Evolutionary conservation across 2,329 filamentous ascomycete genomes (phyloP).

Genomic region (Seiridium unicorne): DNA sequence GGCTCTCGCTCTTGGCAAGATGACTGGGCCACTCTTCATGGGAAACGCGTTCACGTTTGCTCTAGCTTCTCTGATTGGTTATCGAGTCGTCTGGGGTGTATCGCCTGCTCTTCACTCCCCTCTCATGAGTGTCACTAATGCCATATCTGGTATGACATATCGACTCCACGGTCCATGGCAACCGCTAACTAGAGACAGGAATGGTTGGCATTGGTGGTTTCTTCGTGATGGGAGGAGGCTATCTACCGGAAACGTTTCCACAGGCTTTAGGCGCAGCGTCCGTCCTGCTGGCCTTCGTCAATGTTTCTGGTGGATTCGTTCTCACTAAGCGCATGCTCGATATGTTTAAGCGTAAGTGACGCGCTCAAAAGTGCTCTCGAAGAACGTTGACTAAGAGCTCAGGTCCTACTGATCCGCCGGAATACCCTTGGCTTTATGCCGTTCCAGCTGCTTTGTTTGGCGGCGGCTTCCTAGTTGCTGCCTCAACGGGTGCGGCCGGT

Average conservation of each 20-base stretch:
- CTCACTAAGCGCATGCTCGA: conserved; percentile 93
- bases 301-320: conserved; percentile 84
- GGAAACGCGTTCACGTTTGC: conserved; percentile 82
- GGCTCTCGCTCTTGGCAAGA: conserved; percentile 73
- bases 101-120: conserved; percentile 81
- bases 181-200: conserved; percentile 31
- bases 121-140: conserved; percentile 90
- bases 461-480: conserved; percentile 77
- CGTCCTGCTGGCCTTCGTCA: conserved; percentile 83
- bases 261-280: conserved; percentile 76
- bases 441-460: conserved; percentile 76
- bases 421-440: conserved; percentile 86
- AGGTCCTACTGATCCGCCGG: conserved; percentile 79
- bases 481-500: conserved; percentile 77
- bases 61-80: conserved; percentile 81
- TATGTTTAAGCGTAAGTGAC: conserved; percentile 71
- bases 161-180: too few relatives aligned
- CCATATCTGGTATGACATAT: conserved; percentile 65
- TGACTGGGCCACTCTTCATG: conserved; percentile 84
- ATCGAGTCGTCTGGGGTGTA: conserved; percentile 87
- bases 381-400: conserved; percentile 20
- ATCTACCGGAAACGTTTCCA: conserved; percentile 73
- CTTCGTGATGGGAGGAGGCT: conserved; percentile 85
- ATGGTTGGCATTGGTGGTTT: conserved; percentile 89
- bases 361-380: neutral